Evolutionary conservation across 495 filamentous ascomycete genomes (phyloP), one percentile per base, ranked within the genome.

Genomic region (Cercophora sp.): DNA sequence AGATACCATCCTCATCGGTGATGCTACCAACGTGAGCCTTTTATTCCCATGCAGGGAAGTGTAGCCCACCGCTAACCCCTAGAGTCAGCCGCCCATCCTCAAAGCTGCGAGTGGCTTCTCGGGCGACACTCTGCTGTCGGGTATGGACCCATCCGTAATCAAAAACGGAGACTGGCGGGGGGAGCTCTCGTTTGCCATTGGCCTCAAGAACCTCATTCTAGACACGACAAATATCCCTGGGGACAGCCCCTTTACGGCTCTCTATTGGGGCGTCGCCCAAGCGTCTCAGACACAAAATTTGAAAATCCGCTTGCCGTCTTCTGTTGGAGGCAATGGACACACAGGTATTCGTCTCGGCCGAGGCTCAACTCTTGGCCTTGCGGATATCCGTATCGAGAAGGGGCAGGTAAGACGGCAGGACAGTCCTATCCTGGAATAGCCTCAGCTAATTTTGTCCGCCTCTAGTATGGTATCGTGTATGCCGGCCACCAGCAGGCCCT

Each of bases 181-280:
- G 6, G 68, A 73, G 31, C 57, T 70, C 0, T 69, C 67, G 11
- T 88, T 89, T 59, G 84, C 76, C 41, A 73, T 86, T 19, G 77
- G 82, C 47, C 70, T 89, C 47, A 79, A 85, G 48, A 89, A 90
- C 59, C 59, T 89, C 10, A 74, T 87, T 45, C 68, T 91, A 15
- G 86, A 89, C 55, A 77, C 81, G 39, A 87, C 82, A 2, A 67
- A 56, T 8, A 76, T 88, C 32, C 61, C 79, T 3, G 65, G 61
- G 23, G 63, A 70, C 10, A 71, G 55, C 11, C 61, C 56, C 0
- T 74, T 75, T 23, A 73, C 77, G 1, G 86, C 85, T 23, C 79
- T 90, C 25, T 84, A 82, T 52, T 90, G 86, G 86, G 82, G 83
- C 13, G 84, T 85, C 4, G 81, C 81, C 0, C 79, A 88, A 53